These are phyloP conservation scores for Penicillium pancosmium DNA, from an alignment of 495 filamentous ascomycete genomes.

Conservation along the genomic window DNA sequence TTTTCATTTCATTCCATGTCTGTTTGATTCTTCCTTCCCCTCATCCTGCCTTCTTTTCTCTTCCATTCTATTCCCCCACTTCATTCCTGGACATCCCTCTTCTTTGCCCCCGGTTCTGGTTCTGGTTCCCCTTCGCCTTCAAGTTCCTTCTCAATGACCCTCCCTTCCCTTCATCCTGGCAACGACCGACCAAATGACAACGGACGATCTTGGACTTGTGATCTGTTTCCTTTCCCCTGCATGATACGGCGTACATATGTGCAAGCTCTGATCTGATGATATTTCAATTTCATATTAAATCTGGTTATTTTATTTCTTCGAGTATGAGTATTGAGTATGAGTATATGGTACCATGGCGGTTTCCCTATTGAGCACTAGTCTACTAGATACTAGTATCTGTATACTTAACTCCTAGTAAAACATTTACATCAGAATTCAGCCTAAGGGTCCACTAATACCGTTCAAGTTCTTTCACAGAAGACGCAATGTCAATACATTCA, in stretches of 20 bases:
- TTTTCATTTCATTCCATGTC: slow-evolving; percentile 6
- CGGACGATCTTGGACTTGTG: slow-evolving; percentile 6
- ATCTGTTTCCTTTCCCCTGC: slow-evolving; percentile 25
- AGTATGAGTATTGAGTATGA: no score
- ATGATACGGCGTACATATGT: slow-evolving; percentile 34
- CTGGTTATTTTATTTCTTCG: no score
- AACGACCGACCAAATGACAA: slow-evolving; percentile 5
- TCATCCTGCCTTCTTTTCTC: slow-evolving; percentile 11
- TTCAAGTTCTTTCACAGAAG: no score
- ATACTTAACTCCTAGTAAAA: no score
- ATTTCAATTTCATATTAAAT: slow-evolving; percentile 11
- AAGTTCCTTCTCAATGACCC: slow-evolving; percentile 9
- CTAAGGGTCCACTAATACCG: no score
- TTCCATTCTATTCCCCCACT: slow-evolving; percentile 8
- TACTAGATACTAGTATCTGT: no score
- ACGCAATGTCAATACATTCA: no score
- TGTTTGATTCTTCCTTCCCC: slow-evolving; percentile 4
- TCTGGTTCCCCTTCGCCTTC: no score
- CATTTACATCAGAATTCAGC: no score
- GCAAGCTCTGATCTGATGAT: slow-evolving; percentile 21
- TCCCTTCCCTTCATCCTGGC: slow-evolving; percentile 6
- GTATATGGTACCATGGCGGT: no score
- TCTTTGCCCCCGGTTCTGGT: background rate
- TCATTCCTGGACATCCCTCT: slow-evolving; percentile 11
- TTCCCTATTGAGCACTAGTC: no score